Conservation (phyloP, 2,329 filamentous ascomycete species). For the Trichoderma citrinoviride region DNA sequence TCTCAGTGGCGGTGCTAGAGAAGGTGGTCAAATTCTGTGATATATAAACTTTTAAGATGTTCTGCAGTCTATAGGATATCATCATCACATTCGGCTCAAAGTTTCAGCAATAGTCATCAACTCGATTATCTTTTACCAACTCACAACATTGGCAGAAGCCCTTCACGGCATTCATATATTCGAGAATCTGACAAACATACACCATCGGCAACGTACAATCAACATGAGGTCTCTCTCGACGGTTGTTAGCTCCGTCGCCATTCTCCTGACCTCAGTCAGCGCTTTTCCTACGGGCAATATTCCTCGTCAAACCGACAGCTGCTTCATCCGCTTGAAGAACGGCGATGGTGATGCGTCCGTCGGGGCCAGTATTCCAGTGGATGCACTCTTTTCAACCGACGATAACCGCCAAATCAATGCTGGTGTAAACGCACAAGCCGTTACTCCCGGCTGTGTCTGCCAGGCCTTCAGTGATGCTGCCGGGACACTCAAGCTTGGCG, state of each 20-base stretch:
- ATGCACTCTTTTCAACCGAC: background rate
- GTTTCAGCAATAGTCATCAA: background rate
- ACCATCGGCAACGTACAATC: background rate
- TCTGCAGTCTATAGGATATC: background rate
- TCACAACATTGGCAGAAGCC: no score
- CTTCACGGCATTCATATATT: no score
- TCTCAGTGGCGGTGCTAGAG: no score
- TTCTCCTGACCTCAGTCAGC: background rate
- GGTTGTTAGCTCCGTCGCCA: background rate
- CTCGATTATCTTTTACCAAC: background rate
- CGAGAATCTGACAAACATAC: background rate
- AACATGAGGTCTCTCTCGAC: background rate
- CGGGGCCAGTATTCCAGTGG: background rate
- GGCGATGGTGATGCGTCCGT: background rate
- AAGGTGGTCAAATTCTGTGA: background rate
- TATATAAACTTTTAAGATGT: background rate
- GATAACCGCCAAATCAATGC: background rate
- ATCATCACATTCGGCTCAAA: background rate
- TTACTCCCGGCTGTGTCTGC: background rate
- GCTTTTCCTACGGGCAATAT: background rate
- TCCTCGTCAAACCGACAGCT: background rate
- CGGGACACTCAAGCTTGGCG: background rate
- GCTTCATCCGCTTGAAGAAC: background rate
- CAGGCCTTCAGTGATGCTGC: conserved; percentile 3
- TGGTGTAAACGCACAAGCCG: conserved; percentile 4